These are phyloP conservation scores for Pyrus hybrid DNA, from an alignment of 331 rosid species.

Conservation along the genomic window DNA sequence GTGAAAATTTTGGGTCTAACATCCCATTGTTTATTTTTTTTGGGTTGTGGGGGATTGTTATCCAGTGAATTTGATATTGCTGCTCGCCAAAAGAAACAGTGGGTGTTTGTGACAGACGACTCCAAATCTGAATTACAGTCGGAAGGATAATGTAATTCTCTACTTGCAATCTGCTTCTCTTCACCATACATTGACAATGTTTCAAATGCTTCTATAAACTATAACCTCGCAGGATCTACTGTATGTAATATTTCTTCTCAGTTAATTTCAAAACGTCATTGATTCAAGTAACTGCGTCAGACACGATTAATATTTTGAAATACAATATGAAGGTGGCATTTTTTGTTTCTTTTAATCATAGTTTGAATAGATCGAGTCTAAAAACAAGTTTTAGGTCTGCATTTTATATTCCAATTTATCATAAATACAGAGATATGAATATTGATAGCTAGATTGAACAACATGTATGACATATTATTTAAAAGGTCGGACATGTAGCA, in stretches of 20 bases:
- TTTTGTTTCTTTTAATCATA: not conserved
- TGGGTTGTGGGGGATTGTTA: not conserved
- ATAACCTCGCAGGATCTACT: constrained; percentile 64
- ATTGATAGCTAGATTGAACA: too few relatives aligned
- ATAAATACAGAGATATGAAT: too few relatives aligned
- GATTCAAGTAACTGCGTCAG: not conserved
- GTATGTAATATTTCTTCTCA: constrained; percentile 25
- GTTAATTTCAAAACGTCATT: not conserved
- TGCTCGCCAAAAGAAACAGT: constrained; percentile 63
- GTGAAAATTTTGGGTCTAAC: too few relatives aligned
- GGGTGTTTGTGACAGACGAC: constrained; percentile 85
- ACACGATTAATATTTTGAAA: not conserved
- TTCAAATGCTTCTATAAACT: constrained; percentile 49
- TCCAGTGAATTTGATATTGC: constrained; percentile 70
- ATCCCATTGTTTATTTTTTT: not conserved
- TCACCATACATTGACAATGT: constrained; percentile 40
- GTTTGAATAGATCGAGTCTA: not conserved
- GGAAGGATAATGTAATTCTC: constrained; percentile 28
- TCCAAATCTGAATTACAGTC: constrained; percentile 38
- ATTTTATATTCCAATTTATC: too few relatives aligned
- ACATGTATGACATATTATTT: too few relatives aligned
- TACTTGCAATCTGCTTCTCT: constrained; percentile 86
- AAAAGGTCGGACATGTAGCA: too few relatives aligned
- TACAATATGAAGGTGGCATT: not conserved
- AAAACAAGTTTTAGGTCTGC: too few relatives aligned